Evolutionary conservation across 345 rosid genomes (phyloP).

Genomic region (Hevea brasiliensis): DNA sequence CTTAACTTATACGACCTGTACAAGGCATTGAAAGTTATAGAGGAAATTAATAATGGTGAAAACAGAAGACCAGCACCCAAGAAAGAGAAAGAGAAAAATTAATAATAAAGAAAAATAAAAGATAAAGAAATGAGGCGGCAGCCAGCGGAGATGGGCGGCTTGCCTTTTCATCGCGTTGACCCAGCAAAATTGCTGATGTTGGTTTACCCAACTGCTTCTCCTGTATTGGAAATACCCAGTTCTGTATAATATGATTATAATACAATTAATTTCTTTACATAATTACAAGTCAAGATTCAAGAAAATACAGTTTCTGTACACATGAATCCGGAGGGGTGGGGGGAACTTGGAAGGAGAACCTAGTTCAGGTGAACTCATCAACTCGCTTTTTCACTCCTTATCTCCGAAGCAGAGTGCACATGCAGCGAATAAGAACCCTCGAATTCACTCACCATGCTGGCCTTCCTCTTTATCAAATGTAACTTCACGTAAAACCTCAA

Average conservation of each 20-base stretch:
- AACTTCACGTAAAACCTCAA: conserved; percentile 28
- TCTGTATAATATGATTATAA: too few species aligned
- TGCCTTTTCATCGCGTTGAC: conserved; percentile 1
- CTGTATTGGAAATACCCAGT: too few species aligned
- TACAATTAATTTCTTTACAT: neutral
- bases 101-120: neutral
- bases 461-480: conserved; percentile 3
- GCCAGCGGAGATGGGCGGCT: too few species aligned
- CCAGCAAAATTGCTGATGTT: neutral
- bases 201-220: too few species aligned
- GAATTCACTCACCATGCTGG: neutral
- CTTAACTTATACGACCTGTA: too few species aligned
- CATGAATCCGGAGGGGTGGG: too few species aligned
- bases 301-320: neutral
- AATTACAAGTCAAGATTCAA: neutral
- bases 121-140: too few species aligned
- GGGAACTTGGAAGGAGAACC: too few species aligned
- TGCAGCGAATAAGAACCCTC: conserved; percentile 18
- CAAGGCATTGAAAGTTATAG: neutral
- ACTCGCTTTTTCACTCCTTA: neutral
- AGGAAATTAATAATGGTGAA: neutral
- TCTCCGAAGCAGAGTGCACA: neutral
- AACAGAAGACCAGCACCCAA: neutral
- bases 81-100: neutral
- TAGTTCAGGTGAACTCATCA: neutral